Conservation (phyloP, 495 filamentous ascomycete genomes). For the Beverwykella pulmonaria region DNA sequence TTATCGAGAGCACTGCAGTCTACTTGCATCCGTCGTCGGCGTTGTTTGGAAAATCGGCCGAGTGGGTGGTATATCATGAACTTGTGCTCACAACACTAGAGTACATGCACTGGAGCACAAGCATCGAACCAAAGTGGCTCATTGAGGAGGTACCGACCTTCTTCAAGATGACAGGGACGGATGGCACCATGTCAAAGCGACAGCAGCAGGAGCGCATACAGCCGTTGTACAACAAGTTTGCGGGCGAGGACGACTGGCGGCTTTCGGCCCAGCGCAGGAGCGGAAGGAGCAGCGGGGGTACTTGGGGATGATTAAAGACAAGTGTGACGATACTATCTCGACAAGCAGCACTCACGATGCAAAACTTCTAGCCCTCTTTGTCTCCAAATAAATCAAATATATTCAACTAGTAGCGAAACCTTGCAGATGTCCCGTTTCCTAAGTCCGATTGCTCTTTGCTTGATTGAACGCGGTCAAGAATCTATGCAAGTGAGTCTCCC, state of each 20-base stretch:
- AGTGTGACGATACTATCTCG: too few relatives aligned
- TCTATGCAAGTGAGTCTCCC: too few relatives aligned
- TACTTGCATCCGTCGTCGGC: slow-evolving; percentile 89
- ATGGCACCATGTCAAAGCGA: slow-evolving; percentile 75
- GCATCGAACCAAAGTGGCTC: slow-evolving; percentile 86
- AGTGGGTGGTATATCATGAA: slow-evolving; percentile 89
- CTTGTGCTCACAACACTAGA: slow-evolving; percentile 90
- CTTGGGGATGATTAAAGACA: slow-evolving; percentile 41
- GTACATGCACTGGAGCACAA: slow-evolving; percentile 91
- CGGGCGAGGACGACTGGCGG: slow-evolving; percentile 89
- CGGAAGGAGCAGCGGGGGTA: slow-evolving; percentile 86
- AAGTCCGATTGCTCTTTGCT: too few relatives aligned
- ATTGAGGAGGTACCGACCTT: slow-evolving; percentile 94
- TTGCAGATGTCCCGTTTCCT: too few relatives aligned
- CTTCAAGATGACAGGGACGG: slow-evolving; percentile 93
- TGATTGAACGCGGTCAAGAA: too few relatives aligned
- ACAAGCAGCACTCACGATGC: too few relatives aligned
- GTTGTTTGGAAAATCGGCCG: slow-evolving; percentile 88
- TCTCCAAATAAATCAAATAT: too few relatives aligned
- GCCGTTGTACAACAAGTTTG: slow-evolving; percentile 87
- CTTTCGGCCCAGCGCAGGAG: slow-evolving; percentile 82
- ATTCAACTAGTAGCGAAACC: too few relatives aligned
- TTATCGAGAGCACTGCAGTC: slow-evolving; percentile 89
- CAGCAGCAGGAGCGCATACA: slow-evolving; percentile 92
- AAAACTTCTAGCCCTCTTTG: too few relatives aligned